Conservation (phyloP, 495 filamentous ascomycete genomes). For the Friedmanniomyces endolithicus region DNA sequence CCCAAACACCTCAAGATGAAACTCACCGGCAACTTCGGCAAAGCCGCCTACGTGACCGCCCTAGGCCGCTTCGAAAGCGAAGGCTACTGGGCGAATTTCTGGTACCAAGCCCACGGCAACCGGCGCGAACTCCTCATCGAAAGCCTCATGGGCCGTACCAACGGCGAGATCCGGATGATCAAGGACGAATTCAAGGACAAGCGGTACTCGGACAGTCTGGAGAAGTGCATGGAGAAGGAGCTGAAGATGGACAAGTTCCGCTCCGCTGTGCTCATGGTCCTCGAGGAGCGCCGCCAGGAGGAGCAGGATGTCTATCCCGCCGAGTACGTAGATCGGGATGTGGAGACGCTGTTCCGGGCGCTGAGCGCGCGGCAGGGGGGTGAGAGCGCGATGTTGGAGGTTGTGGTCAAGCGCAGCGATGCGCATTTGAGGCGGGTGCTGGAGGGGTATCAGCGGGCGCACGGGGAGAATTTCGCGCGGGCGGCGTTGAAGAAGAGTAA, state of each 20-base stretch:
- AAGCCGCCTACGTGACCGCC: conserved; percentile 79
- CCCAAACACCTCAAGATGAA: conserved; percentile 85
- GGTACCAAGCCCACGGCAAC: conserved; percentile 61
- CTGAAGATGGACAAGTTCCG: conserved; percentile 89
- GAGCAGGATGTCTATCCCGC: conserved; percentile 52
- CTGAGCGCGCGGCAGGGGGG: conserved; percentile 65
- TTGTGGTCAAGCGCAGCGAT: conserved; percentile 70
- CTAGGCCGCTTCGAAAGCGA: conserved; percentile 87
- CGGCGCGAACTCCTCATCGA: conserved; percentile 69
- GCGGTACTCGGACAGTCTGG: conserved; percentile 72
- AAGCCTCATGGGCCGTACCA: conserved; percentile 74
- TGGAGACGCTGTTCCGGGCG: conserved; percentile 55
- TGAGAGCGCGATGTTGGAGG: conserved; percentile 79
- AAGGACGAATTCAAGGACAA: conserved; percentile 89
- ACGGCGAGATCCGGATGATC: conserved; percentile 76
- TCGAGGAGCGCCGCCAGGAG: conserved; percentile 73
- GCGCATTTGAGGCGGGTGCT: conserved; percentile 70
- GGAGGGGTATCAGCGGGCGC: conserved; percentile 53
- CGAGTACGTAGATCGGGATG: conserved; percentile 47
- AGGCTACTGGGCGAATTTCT: conserved; percentile 97
- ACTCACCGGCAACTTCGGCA: conserved; percentile 69
- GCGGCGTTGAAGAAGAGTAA: conserved; percentile 79
- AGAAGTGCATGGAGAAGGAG: conserved; percentile 78
- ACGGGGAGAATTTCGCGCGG: conserved; percentile 66
- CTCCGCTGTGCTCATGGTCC: conserved; percentile 67